Percentiles rank a stretch among this genome's conserved stretches.
Evolutionary conservation across 179 eudicot species (phyloP).

Genomic region (Actinidia chinensis): DNA sequence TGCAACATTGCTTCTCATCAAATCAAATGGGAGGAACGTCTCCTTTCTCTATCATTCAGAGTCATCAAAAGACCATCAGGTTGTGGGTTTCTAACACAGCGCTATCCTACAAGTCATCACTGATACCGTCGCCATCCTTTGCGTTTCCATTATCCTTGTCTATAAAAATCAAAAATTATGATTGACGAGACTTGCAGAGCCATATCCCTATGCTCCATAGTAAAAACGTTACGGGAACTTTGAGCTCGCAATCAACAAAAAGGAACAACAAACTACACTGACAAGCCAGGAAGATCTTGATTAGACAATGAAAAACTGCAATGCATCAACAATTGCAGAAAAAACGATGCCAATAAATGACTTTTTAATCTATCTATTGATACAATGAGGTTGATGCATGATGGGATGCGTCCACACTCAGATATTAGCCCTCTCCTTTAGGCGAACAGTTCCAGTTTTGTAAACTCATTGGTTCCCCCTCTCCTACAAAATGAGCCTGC

Average conservation of each 20-base stretch:
- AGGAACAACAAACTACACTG: neutral
- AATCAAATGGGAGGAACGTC: constrained; percentile 36
- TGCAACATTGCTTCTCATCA: constrained; percentile 71
- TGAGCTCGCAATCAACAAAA: neutral
- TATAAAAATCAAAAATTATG: constrained; percentile 32
- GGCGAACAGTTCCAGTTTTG: too few relatives aligned
- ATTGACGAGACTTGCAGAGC: neutral
- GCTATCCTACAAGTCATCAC: constrained; percentile 52
- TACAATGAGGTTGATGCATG: too few relatives aligned
- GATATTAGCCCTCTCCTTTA: too few relatives aligned
- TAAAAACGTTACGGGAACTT: neutral
- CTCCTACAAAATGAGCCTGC: too few relatives aligned
- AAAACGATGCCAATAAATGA: too few relatives aligned
- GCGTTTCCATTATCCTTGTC: constrained; percentile 36
- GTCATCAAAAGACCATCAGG: constrained; percentile 44
- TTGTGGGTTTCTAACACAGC: constrained; percentile 28
- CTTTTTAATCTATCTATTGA: too few relatives aligned
- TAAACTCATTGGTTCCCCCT: too few relatives aligned
- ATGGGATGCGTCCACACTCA: too few relatives aligned
- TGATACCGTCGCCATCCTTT: constrained; percentile 36
- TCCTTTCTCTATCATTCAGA: constrained; percentile 39
- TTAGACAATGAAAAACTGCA: neutral
- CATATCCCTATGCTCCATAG: neutral
- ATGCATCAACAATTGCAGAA: neutral
- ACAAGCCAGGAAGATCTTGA: neutral